Percentiles rank a stretch among this genome's conserved stretches.
Conservation (phyloP, 2,329 filamentous ascomycete genomes). For the Colletotrichum plurivorum region DNA sequence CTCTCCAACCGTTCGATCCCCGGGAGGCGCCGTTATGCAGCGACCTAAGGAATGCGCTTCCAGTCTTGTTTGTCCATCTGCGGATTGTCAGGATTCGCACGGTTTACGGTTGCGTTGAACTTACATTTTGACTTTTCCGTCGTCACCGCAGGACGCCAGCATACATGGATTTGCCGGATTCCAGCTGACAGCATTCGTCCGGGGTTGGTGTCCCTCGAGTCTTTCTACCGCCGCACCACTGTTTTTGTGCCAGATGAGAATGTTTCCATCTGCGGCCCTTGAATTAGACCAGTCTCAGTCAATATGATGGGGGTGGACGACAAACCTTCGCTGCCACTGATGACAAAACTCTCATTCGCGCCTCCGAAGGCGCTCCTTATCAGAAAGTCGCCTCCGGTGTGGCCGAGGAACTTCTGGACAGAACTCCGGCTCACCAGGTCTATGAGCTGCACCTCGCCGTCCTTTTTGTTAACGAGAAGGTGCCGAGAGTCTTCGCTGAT, state of each 20-base stretch:
- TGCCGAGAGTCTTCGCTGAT: conserved; percentile 86
- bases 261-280: conserved; percentile 66
- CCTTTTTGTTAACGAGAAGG: conserved; percentile 85
- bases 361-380: conserved; percentile 90
- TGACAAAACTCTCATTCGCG: conserved; percentile 90
- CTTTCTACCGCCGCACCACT: conserved; percentile 83
- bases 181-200: conserved; percentile 92
- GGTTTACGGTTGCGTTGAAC: conserved; percentile 49
- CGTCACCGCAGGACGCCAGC: conserved; percentile 93
- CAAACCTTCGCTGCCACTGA: conserved; percentile 91
- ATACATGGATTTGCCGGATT: conserved; percentile 86
- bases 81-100: conserved; percentile 6
- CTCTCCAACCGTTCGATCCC: conserved; percentile 34
- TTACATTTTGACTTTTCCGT: conserved; percentile 87
- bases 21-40: conserved; percentile 32
- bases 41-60: conserved; percentile 42
- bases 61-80: conserved; percentile 47
- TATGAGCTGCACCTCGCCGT: conserved; percentile 83
- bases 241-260: conserved; percentile 93
- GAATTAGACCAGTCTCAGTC: conserved; percentile 7
- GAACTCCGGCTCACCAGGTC: conserved; percentile 80
- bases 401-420: conserved; percentile 82
- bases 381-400: conserved; percentile 81
- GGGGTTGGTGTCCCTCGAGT: conserved; percentile 79
- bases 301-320: background rate